A percentile compares a stretch with the other conserved stretches of the same genome.
These are phyloP conservation scores for Talaromyces nanjingensis DNA, from an alignment of 495 filamentous ascomycete species.

Conservation along the genomic window DNA sequence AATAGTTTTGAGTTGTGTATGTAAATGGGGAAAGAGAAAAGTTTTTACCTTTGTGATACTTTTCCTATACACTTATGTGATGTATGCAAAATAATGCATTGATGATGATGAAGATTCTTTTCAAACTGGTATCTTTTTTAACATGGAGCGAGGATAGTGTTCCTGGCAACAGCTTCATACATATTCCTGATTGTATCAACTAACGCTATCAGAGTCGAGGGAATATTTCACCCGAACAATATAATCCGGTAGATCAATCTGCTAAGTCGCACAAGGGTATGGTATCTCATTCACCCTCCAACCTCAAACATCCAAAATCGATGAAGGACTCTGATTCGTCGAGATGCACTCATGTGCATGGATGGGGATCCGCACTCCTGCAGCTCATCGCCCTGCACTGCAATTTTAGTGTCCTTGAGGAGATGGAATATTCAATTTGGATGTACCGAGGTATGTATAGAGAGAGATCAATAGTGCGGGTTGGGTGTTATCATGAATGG, in stretches of 20 bases:
- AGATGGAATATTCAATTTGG: not conserved
- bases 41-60: not conserved
- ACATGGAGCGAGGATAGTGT: too few species aligned
- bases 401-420: not conserved
- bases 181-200: not conserved
- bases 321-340: not conserved
- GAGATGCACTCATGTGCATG: not conserved
- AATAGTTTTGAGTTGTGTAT: not conserved
- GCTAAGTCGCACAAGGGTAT: not conserved
- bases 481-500: not conserved
- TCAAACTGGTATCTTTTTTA: not conserved
- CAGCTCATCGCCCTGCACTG: not conserved
- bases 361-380: not conserved
- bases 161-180: not conserved
- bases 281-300: not conserved
- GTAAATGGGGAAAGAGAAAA: not conserved
- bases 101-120: not conserved
- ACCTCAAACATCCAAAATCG: not conserved
- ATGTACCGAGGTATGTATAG: not conserved
- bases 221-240: too few species aligned
- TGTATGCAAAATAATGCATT: not conserved
- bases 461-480: not conserved
- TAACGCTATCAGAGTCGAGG: not conserved
- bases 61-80: not conserved
- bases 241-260: not conserved